A percentile compares a stretch with the other conserved stretches of the same genome.
These are phyloP conservation scores for Aspergillus awamori DNA, from an alignment of 2,329 filamentous ascomycete genomes.

Conservation along the genomic window DNA sequence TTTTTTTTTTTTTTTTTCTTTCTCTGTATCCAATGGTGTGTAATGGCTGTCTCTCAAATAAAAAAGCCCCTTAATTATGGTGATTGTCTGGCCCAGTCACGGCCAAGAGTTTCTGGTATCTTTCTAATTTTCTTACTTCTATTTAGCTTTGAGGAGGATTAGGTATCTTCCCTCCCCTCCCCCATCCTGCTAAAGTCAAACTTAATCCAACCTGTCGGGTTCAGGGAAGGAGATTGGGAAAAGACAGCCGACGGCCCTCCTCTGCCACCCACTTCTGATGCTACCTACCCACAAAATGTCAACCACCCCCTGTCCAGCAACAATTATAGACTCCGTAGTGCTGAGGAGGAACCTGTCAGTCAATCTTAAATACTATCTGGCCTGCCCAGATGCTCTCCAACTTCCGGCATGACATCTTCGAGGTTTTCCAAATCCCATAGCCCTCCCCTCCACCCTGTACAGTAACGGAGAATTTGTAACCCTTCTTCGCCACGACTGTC, in stretches of 20 bases:
- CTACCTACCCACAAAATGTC: constrained; percentile 1
- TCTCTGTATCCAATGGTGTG: neutral
- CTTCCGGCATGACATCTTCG: neutral
- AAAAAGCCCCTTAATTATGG: neutral
- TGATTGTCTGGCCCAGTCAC: neutral
- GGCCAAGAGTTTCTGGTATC: neutral
- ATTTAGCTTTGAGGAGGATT: constrained; percentile 1
- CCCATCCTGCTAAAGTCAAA: constrained; percentile 38
- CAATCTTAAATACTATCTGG: neutral
- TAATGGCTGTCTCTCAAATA: neutral
- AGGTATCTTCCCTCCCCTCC: constrained; percentile 17
- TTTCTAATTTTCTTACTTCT: neutral
- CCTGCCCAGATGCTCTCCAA: neutral
- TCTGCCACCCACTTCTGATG: neutral
- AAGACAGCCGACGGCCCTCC: constrained; percentile 6
- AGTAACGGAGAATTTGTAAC: constrained; percentile 5
- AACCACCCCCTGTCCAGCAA: neutral
- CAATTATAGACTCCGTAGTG: neutral
- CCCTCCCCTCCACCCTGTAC: constrained; percentile 1
- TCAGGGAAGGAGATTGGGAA: constrained; percentile 9
- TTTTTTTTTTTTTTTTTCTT: neutral
- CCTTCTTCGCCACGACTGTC: neutral
- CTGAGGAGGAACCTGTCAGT: neutral
- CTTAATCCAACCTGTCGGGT: constrained; percentile 42
- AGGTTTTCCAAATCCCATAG: neutral